A percentile compares a stretch with the other conserved stretches of the same genome.
These are phyloP conservation scores for Lepraria neglecta DNA, from an alignment of 495 filamentous ascomycete genomes.

Conservation along the genomic window DNA sequence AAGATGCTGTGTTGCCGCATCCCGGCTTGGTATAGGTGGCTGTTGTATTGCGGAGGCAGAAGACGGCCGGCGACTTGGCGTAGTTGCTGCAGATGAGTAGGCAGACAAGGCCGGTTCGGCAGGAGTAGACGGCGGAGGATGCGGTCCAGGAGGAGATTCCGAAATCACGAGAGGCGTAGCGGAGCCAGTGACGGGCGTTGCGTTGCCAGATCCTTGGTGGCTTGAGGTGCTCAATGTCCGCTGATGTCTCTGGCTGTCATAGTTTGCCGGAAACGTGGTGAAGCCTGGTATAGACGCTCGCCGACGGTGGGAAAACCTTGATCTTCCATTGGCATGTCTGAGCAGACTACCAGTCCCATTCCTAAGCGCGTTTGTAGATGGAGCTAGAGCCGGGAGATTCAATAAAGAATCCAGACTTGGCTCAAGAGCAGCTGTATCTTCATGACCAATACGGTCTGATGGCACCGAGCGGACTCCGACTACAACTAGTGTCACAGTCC, in stretches of 20 bases:
- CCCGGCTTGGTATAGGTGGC: slow-evolving; percentile 14
- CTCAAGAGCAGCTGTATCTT: slow-evolving; percentile 40
- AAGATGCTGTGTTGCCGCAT: slow-evolving; percentile 15
- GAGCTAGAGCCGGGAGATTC: slow-evolving; percentile 53
- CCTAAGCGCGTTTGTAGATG: slow-evolving; percentile 47
- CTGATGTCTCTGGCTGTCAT: slow-evolving; percentile 46
- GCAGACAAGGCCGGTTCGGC: slow-evolving; percentile 56
- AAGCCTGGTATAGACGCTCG: slow-evolving; percentile 46
- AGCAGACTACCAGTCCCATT: slow-evolving; percentile 35
- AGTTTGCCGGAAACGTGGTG: slow-evolving; percentile 36
- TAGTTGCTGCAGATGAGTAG: slow-evolving; percentile 51
- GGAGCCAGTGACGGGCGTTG: slow-evolving; percentile 19
- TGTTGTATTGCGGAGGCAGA: slow-evolving; percentile 41
- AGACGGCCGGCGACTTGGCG: slow-evolving; percentile 49
- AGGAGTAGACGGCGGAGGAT: slow-evolving; percentile 64
- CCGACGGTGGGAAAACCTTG: slow-evolving; percentile 49
- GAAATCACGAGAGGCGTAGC: slow-evolving; percentile 41
- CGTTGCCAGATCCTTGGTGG: slow-evolving; percentile 13
- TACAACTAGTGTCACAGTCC: slow-evolving; percentile 62
- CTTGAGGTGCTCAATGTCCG: slow-evolving; percentile 32
- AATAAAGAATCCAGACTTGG: slow-evolving; percentile 45
- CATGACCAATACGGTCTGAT: slow-evolving; percentile 44
- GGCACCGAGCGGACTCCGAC: slow-evolving; percentile 68
- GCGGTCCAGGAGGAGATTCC: slow-evolving; percentile 55
- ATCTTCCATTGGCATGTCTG: slow-evolving; percentile 39